Percentiles rank a stretch among this genome's conserved stretches.
phyloP scores from a whole-genome alignment of 2,329 filamentous ascomycete species.

The Immersiporthe knoxdaviesiana region DNA sequence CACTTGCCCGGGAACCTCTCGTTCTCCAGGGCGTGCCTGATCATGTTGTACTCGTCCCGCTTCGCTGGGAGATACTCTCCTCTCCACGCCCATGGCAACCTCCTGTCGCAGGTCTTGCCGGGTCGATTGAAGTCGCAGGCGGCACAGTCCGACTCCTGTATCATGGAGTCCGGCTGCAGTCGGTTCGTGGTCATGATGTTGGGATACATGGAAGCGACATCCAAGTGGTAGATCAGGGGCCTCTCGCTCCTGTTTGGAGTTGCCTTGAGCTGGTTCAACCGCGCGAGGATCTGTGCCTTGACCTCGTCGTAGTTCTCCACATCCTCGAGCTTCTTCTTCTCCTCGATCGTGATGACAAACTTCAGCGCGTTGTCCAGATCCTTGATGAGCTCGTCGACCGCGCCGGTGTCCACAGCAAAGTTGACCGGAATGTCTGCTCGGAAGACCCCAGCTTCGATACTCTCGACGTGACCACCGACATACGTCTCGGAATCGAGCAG shows the following conservation, averaged over 20 bases:
- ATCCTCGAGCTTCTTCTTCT: slow-evolving; percentile 80
- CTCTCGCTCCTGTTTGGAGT: slow-evolving; percentile 84
- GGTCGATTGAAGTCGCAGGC: slow-evolving; percentile 98
- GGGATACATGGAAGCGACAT: slow-evolving; percentile 99
- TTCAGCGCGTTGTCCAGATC: slow-evolving; percentile 88
- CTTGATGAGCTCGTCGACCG: slow-evolving; percentile 83
- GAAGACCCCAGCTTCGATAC: slow-evolving; percentile 98
- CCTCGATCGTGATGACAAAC: slow-evolving; percentile 84
- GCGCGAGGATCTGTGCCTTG: slow-evolving; percentile 77
- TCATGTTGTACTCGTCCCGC: slow-evolving; percentile 99
- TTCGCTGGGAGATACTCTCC: slow-evolving; percentile 96
- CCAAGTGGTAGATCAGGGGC: slow-evolving; percentile 95
- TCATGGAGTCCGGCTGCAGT: slow-evolving; percentile 98
- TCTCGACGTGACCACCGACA: slow-evolving; percentile 97
- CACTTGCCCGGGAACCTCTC: slow-evolving; percentile 85
- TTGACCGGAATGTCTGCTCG: slow-evolving; percentile 93
- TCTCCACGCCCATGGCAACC: slow-evolving; percentile 97
- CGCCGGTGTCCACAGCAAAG: slow-evolving; percentile 85
- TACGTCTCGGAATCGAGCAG: slow-evolving; percentile 96
- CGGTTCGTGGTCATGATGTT: slow-evolving; percentile 99
- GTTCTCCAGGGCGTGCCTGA: slow-evolving; percentile 85
- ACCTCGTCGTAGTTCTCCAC: slow-evolving; percentile 83
- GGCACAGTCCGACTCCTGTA: slow-evolving; percentile 91
- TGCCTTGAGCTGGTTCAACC: slow-evolving; percentile 72
- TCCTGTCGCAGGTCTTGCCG: slow-evolving; percentile 93